Evolutionary conservation across 345 rosid species (phyloP).

Genomic region (Sisymbrium irio): DNA sequence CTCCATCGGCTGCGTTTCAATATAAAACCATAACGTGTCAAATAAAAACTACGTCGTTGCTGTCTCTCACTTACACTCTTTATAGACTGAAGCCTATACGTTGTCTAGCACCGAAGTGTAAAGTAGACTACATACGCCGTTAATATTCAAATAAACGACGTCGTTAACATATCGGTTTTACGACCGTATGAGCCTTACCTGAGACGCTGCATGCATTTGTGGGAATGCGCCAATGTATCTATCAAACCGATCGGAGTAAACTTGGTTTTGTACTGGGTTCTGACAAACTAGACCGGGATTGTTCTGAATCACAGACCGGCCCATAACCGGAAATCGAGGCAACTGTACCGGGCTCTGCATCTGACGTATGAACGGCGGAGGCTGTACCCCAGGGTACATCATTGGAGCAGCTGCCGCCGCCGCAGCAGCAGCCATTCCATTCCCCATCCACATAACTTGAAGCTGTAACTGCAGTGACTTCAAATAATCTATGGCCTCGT

Average conservation of each 20-base stretch:
- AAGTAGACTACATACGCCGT: not conserved
- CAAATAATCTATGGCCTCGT: conserved; percentile 87
- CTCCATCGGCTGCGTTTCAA: conserved; percentile 45
- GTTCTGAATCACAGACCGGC: conserved; percentile 41
- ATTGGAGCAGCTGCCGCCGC: conserved; percentile 35
- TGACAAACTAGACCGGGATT: conserved; percentile 38
- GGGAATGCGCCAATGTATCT: conserved; percentile 48
- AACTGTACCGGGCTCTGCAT: conserved; percentile 48
- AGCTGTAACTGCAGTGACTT: conserved; percentile 93
- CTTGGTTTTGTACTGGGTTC: conserved; percentile 42
- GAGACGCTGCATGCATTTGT: conserved; percentile 47
- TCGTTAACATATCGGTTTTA: not conserved
- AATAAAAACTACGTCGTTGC: not conserved
- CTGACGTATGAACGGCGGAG: conserved; percentile 41
- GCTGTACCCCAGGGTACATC: conserved; percentile 83
- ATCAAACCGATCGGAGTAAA: conserved; percentile 44
- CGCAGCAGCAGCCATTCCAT: conserved; percentile 63
- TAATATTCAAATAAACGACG: not conserved
- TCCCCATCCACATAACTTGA: conserved; percentile 95
- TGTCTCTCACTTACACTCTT: not conserved
- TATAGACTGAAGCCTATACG: not conserved
- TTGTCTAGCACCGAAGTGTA: not conserved
- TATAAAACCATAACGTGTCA: not conserved
- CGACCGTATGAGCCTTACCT: conserved; percentile 36
- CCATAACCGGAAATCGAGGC: conserved; percentile 41